Conservation (phyloP, 441 rosid genomes). For the Populus hybrid region DNA sequence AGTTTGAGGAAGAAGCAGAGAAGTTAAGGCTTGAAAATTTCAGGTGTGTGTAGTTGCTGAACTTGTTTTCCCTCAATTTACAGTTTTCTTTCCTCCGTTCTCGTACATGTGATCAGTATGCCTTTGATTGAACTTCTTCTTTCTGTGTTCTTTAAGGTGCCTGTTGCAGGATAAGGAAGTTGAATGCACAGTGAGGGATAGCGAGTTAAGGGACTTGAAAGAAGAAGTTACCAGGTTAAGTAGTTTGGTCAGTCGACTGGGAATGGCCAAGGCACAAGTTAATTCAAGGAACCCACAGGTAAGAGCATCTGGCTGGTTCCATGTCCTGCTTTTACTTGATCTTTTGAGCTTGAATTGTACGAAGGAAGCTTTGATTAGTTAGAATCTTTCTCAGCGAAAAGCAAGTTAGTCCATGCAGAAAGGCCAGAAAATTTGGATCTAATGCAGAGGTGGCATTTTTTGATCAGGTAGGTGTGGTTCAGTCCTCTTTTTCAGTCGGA, state of each 20-base stretch:
- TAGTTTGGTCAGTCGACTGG: conserved; percentile 57
- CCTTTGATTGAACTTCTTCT: conserved; percentile 2
- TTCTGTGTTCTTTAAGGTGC: conserved; percentile 35
- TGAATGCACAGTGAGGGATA: conserved; percentile 49
- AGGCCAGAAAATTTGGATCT: conserved; percentile 3
- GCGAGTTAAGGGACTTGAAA: conserved; percentile 67
- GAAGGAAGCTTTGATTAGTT: background rate
- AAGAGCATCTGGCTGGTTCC: conserved; percentile 12
- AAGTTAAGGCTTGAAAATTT: conserved; percentile 57
- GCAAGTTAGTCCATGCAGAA: background rate
- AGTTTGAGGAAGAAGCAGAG: conserved; percentile 65
- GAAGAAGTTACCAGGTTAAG: conserved; percentile 62
- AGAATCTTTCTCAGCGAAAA: background rate
- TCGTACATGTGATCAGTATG: background rate
- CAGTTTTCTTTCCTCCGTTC: conserved; percentile 4
- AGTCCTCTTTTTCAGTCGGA: conserved; percentile 41
- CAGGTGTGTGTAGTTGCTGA: conserved; percentile 36
- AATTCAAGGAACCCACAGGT: conserved; percentile 44
- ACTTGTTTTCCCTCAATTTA: background rate
- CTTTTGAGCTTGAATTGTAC: background rate
- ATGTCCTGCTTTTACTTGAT: conserved; percentile 4
- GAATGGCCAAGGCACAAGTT: conserved; percentile 39
- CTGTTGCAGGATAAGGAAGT: conserved; percentile 42
- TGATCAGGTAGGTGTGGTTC: conserved; percentile 41
- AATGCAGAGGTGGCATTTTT: conserved; percentile 17